Evolutionary conservation across 2,329 filamentous ascomycete species (phyloP), one percentile per base, ranked within the genome.

Genomic region (Domatiomyces globalis): DNA sequence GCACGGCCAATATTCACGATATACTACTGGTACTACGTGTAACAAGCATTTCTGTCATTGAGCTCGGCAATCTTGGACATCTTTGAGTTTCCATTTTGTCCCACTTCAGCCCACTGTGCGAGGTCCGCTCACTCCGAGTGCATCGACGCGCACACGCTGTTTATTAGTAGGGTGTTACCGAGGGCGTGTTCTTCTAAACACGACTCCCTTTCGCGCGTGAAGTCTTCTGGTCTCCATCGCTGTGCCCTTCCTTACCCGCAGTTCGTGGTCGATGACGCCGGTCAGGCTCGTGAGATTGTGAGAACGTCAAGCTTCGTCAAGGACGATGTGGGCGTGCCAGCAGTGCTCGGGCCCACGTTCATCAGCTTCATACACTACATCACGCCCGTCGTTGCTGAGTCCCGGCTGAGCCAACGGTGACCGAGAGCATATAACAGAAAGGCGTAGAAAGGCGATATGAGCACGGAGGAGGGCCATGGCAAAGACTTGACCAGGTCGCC

Each of bases 341-440:
- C 17, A 22, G n/a, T 18, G 49, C 49, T 46, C 20, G 22, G 22
- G 43, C 15, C 43, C 19, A 45, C 19, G 4, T 46, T 20, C 22
- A 46, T 39, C 27, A 49, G 45, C 51, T 53, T 46, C 55, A 46
- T 49, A 46, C 45, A 52, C 48, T 49, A 39, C 27, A 20, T 22
- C 46, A 47, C 17, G 43, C 50, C 43, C 48, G 48, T 50, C 52
- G 48, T 46, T 52, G 55, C 56, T 53, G 55, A 55, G 54, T 51
- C 49, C 50, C 56, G 52, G 51, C 49, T 50, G 43, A 46, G 39
- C 49, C 42, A 50, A 49, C 49, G 46, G 50, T 48, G 42, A 51
- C 48, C 17, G 17, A 48, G 44, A 22, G 48, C 20, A 50, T 33
- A 50, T 42, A 49, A 45, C 15, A 45, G 43, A 15, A 36, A 20